Conservation (phyloP, 2,329 filamentous ascomycete species). For the Colletotrichum sp. region DNA sequence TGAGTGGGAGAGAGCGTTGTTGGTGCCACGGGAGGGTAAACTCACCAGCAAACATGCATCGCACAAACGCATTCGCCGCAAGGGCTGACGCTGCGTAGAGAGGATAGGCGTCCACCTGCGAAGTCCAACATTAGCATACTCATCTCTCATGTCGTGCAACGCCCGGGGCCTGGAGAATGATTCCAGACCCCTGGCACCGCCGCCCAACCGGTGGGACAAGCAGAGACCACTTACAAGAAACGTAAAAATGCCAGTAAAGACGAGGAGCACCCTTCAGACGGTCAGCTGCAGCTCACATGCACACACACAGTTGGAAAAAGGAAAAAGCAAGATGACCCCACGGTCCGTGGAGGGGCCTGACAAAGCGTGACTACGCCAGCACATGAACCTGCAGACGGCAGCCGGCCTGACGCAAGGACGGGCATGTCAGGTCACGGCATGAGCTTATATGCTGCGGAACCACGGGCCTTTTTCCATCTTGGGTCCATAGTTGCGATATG, state of each 20-base stretch:
- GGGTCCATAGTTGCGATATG: constrained; percentile 16
- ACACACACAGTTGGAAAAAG: constrained; percentile 4
- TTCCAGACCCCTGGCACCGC: constrained; percentile 20
- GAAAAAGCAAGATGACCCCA: constrained; percentile 31
- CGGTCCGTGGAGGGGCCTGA: constrained; percentile 23
- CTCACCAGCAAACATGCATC: constrained; percentile 76
- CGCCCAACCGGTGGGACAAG: neutral
- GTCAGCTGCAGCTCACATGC: constrained; percentile 34
- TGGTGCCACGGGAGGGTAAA: constrained; percentile 20
- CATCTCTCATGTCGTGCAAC: constrained; percentile 1
- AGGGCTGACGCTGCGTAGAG: constrained; percentile 78
- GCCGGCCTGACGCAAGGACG: constrained; percentile 3
- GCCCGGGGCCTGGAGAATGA: constrained; percentile 4
- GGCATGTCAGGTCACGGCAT: constrained; percentile 8
- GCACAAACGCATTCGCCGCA: constrained; percentile 82
- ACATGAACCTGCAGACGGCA: constrained; percentile 9
- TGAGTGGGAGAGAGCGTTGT: constrained; percentile 21
- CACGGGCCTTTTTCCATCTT: constrained; percentile 18
- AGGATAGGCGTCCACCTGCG: constrained; percentile 75
- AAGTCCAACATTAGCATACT: constrained; percentile 23
- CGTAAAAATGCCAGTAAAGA: constrained; percentile 86
- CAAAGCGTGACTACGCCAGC: constrained; percentile 34
- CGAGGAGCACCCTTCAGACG: constrained; percentile 69
- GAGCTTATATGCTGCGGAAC: neutral
- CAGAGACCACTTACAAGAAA: constrained; percentile 72